phyloP scores from a whole-genome alignment of 1,284 basidiomycete species.

The Nidula niveotomentosa region DNA sequence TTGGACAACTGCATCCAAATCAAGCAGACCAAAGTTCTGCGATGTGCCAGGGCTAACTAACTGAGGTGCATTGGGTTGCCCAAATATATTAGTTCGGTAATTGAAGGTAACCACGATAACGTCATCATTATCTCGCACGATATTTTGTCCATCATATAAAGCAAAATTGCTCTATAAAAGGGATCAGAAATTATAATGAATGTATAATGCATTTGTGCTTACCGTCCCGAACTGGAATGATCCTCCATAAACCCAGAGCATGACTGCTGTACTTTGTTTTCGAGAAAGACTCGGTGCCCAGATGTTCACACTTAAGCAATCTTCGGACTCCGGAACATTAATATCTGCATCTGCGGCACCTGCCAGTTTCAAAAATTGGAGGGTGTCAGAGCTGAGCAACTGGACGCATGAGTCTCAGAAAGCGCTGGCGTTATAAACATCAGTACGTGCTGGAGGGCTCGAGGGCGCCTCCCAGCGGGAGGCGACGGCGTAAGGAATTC shows the following conservation, averaged over 20 bases:
- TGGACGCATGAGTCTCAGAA: constrained; percentile 20
- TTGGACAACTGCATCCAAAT: constrained; percentile 17
- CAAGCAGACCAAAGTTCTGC: constrained; percentile 23
- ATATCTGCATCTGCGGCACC: constrained; percentile 1
- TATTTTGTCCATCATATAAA: constrained; percentile 15
- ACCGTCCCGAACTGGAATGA: constrained; percentile 18
- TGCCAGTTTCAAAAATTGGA: constrained; percentile 10
- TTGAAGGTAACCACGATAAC: constrained; percentile 20
- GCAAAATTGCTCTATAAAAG: constrained; percentile 9
- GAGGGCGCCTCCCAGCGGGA: constrained; percentile 16
- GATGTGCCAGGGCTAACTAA: constrained; percentile 11
- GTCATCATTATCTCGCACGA: constrained; percentile 21
- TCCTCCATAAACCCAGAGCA: constrained; percentile 22
- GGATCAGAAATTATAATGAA: too few species aligned
- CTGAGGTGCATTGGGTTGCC: constrained; percentile 16
- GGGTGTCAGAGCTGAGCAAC: constrained; percentile 7
- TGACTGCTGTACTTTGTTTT: constrained; percentile 18
- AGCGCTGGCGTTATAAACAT: constrained; percentile 12
- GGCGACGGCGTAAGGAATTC: constrained; percentile 9
- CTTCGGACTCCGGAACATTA: constrained; percentile 17
- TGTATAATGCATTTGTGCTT: neutral
- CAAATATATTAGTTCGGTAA: constrained; percentile 15
- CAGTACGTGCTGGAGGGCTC: constrained; percentile 7
- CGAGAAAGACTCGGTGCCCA: constrained; percentile 16
- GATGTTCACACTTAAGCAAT: constrained; percentile 20